phyloP scores from a whole-genome alignment of 2,329 filamentous ascomycete genomes.

The Podosphaera leucotricha region DNA sequence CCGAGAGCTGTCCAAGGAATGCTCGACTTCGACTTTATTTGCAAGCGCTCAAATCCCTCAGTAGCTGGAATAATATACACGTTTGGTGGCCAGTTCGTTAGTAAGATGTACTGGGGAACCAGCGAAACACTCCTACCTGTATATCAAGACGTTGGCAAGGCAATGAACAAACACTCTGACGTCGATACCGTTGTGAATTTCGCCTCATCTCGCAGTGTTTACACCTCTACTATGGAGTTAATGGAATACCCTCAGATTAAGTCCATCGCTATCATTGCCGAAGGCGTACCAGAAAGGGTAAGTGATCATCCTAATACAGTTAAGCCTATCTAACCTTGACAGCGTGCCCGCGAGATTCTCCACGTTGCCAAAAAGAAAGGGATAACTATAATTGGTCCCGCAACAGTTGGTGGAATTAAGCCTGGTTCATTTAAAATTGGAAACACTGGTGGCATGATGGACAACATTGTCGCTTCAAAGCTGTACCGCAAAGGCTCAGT shows the following conservation, averaged over 20 bases:
- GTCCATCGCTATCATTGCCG: conserved; percentile 97
- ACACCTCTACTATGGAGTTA: conserved; percentile 94
- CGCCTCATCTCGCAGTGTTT: conserved; percentile 94
- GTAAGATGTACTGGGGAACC: conserved; percentile 99
- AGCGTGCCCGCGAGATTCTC: conserved; percentile 95
- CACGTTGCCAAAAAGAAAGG: conserved; percentile 96
- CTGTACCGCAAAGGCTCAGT: conserved; percentile 98
- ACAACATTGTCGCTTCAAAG: conserved; percentile 99
- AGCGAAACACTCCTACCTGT: conserved; percentile 96
- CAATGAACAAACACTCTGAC: conserved; percentile 85
- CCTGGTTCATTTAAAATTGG: conserved; percentile 98
- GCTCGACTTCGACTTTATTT: conserved; percentile 99
- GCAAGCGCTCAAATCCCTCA: conserved; percentile 90
- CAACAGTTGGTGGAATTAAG: conserved; percentile 98
- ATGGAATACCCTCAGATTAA: conserved; percentile 95
- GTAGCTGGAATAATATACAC: conserved; percentile 99
- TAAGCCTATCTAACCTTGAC: not conserved
- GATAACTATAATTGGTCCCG: conserved; percentile 94
- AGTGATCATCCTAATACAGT: conserved; percentile 17
- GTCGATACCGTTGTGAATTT: conserved; percentile 99
- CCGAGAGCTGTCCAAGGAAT: conserved; percentile 78
- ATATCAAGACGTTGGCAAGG: conserved; percentile 85
- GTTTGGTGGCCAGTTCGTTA: conserved; percentile 98
- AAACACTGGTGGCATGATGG: conserved; percentile 99
- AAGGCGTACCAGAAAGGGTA: conserved; percentile 95